Percentiles rank a stretch among this genome's conserved stretches.
These are phyloP conservation scores for Linderina pennispora DNA, from an alignment of 192 early-diverging fungal genomes.

Conservation along the genomic window DNA sequence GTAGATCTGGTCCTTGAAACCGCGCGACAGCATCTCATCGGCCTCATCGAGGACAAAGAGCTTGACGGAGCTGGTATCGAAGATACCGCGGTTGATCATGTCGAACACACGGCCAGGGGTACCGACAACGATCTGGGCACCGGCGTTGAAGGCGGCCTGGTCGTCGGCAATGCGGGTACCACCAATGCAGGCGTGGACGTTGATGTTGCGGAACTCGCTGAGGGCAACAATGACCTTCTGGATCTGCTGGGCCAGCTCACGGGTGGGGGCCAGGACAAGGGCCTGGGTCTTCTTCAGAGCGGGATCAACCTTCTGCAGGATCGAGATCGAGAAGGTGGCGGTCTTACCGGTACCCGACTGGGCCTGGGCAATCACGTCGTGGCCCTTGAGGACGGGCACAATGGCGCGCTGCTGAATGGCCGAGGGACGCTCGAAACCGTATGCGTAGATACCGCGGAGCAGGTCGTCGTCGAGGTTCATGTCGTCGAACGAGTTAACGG, in stretches of 20 bases:
- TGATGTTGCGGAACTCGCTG: conserved; percentile 92
- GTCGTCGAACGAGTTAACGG: conserved; percentile 94
- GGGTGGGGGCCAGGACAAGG: conserved; percentile 93
- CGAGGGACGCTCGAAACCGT: conserved; percentile 97
- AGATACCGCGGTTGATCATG: conserved; percentile 91
- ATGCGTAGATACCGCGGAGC: conserved; percentile 96
- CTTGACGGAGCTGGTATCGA: conserved; percentile 83
- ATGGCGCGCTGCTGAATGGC: conserved; percentile 97
- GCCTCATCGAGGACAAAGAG: conserved; percentile 99
- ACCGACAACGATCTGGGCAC: conserved; percentile 93
- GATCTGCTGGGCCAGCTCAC: conserved; percentile 98
- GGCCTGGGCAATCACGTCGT: conserved; percentile 99
- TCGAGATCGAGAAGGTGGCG: conserved; percentile 99
- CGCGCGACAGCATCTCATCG: conserved; percentile 97
- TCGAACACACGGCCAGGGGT: conserved; percentile 98
- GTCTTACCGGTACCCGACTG: conserved; percentile 99
- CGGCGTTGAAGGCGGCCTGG: conserved; percentile 68
- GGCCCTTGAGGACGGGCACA: conserved; percentile 88
- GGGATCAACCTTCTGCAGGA: conserved; percentile 89
- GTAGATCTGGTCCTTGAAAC: conserved; percentile 99
- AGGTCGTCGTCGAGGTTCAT: conserved; percentile 88
- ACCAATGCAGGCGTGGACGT: conserved; percentile 96
- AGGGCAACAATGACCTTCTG: conserved; percentile 92
- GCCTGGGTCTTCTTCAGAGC: conserved; percentile 80
- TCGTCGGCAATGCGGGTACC: conserved; percentile 94